Evolutionary conservation across 352 stramenopile genomes (phyloP).

Genomic region (Thalassiosira ordinaria): DNA sequence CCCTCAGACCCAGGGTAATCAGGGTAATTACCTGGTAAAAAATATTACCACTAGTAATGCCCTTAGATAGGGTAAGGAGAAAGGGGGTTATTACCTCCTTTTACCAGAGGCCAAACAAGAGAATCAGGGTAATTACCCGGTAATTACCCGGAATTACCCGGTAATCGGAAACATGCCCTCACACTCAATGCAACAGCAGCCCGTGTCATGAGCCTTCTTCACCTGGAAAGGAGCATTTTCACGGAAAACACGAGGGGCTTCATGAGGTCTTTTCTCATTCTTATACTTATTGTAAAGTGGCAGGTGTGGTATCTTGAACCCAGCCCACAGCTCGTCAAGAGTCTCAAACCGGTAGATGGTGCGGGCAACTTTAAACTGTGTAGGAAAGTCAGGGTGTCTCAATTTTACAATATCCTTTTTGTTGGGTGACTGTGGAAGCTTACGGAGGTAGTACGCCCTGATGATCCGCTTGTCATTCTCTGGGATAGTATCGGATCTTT

Average conservation of each 20-base stretch:
- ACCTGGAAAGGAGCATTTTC: constrained; percentile 13
- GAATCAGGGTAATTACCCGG: no score
- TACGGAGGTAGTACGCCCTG: not conserved
- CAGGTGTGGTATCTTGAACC: not conserved
- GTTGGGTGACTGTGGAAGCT: constrained; percentile 5
- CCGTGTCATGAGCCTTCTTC: constrained; percentile 5
- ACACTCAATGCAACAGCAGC: constrained; percentile 11
- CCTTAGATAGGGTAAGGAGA: no score
- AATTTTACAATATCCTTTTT: constrained; percentile 15
- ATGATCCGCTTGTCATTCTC: not conserved
- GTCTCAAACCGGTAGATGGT: constrained; percentile 3
- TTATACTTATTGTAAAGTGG: constrained; percentile 1
- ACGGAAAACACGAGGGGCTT: not conserved
- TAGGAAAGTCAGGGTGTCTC: not conserved
- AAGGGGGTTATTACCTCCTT: no score
- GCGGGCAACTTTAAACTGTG: not conserved
- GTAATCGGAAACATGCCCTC: no score
- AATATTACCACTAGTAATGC: no score
- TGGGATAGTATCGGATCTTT: not conserved
- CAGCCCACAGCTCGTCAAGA: constrained; percentile 8
- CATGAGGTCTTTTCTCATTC: not conserved
- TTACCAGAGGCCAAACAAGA: no score
- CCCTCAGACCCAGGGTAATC: no score
- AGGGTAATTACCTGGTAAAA: no score
- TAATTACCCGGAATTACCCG: no score